Base-by-base conservation (phyloP, 805 yeast species). In the Yarrowia sp. region DNA sequence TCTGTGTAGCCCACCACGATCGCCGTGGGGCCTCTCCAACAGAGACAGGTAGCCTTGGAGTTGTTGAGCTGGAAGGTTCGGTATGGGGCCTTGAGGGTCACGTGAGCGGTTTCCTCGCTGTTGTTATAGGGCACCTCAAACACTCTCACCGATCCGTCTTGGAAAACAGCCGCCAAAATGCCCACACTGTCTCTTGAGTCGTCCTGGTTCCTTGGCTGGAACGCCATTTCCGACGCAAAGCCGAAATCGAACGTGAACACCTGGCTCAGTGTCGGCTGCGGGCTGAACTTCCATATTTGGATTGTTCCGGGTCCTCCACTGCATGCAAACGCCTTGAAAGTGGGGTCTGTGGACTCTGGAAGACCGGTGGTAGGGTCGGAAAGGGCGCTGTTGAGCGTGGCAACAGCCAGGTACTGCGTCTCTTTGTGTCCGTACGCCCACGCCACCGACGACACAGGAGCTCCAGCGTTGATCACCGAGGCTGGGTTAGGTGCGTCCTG, bases 1-100 rank as follows among this genome's bases (percentile, higher is more conserved):
- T 84, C 83, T 2, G 80, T 75, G 6, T 85, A 82, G 0, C 93
- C 94, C 38, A 86, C 84, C 1, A 87, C 74, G 1, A 89, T 74
- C 13, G 73, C 78, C 2, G 79, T 77, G 6, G 79, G 72, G 10
- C 81, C 80, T 6, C 85, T 47, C 76, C 84, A 84, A 70, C 83
- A 87, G 70, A 79, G 83, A 42, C 84, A 75, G 0, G 86, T 81
- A 6, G 87, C 82, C 34, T 17, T 81, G 34, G 68, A 50, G 34
- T 61, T 67, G 17, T 38, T 53, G 44, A 69, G 44, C 6, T 47
- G 9, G 42, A 65, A 73, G 20, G 70, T 70, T 17, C 40, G 14
- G 42, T 67, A 42, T n/a, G 72, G 69, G 5, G 56, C 52, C 9
- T 63, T 60, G 9, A 71, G 56, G 19, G 39, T 19, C 47, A 65